Percentiles rank a stretch among this genome's conserved stretches.
phyloP scores from a whole-genome alignment of 495 filamentous ascomycete genomes.

The Clavariopsis aquatica region DNA sequence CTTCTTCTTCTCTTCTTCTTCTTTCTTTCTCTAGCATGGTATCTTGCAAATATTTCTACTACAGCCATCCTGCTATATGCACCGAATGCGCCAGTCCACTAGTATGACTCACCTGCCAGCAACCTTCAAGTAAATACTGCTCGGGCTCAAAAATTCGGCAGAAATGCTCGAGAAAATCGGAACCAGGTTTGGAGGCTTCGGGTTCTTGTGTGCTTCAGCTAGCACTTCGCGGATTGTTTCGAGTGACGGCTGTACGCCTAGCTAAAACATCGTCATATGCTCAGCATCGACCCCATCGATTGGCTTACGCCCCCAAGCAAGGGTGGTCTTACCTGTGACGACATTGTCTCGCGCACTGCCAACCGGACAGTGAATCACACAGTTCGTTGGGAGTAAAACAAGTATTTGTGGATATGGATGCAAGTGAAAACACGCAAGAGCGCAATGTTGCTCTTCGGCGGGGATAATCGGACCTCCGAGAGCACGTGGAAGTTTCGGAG shows the following conservation, averaged over 20 bases:
- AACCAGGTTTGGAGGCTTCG: slow-evolving; percentile 75
- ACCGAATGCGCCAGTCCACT: neutral
- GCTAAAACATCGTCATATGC: slow-evolving; percentile 34
- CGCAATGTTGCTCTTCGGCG: neutral
- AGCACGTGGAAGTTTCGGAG: neutral
- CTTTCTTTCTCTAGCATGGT: neutral
- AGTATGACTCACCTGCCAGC: slow-evolving; percentile 62
- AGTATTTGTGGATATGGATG: neutral
- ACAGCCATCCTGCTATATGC: too few species aligned
- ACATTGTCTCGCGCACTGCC: slow-evolving; percentile 12
- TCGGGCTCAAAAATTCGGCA: slow-evolving; percentile 89
- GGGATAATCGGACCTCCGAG: neutral
- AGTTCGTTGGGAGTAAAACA: too few species aligned
- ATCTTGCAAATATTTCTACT: neutral
- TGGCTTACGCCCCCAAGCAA: slow-evolving; percentile 5
- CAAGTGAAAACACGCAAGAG: neutral
- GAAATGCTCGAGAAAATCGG: slow-evolving; percentile 83
- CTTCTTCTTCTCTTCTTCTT: neutral
- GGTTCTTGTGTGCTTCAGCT: slow-evolving; percentile 49
- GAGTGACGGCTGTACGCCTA: slow-evolving; percentile 56
- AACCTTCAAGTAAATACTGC: slow-evolving; percentile 87
- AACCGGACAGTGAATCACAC: neutral
- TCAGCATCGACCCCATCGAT: slow-evolving; percentile 11
- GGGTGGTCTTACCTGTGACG: slow-evolving; percentile 31
- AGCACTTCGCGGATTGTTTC: slow-evolving; percentile 58